phyloP scores from a whole-genome alignment of 139 green algal species.

The Volvox reticuliferus region DNA sequence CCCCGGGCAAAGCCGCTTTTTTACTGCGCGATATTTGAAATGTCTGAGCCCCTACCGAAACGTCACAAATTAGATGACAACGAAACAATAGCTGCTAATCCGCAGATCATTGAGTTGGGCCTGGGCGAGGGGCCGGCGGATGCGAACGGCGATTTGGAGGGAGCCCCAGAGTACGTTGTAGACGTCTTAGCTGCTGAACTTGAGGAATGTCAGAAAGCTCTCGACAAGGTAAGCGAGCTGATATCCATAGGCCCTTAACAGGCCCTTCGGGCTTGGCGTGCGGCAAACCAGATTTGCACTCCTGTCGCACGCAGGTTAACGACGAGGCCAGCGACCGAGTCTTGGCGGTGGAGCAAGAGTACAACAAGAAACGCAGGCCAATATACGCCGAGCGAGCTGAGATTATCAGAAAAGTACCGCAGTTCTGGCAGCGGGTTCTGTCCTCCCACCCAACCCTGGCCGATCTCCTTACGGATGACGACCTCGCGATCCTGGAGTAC shows the following conservation, averaged over 20 bases:
- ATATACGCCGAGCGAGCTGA: conserved; percentile 65
- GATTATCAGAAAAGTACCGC: conserved; percentile 43
- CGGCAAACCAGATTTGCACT: background rate
- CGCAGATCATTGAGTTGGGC: background rate
- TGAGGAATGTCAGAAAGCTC: conserved; percentile 43
- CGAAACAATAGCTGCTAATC: background rate
- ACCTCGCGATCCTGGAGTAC: conserved; percentile 65
- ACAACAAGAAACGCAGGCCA: conserved; percentile 70
- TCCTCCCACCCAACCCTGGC: conserved; percentile 59
- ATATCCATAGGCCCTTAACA: background rate
- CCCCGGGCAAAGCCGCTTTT: background rate
- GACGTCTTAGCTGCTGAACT: conserved; percentile 9
- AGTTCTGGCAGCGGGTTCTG: conserved; percentile 56
- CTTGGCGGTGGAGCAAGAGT: conserved; percentile 78
- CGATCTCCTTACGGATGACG: conserved; percentile 66
- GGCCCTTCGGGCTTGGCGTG: background rate
- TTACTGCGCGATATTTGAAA: background rate
- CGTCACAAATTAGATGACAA: conserved; percentile 21
- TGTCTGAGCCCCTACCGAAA: conserved; percentile 31
- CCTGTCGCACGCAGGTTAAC: conserved; percentile 57
- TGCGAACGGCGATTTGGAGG: background rate
- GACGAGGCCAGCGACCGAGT: conserved; percentile 77
- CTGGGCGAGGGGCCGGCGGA: background rate
- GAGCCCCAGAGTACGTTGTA: background rate
- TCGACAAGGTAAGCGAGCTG: conserved; percentile 54